Evolutionary conservation across 805 yeast species (phyloP).

Genomic region (Kodamaea leandrae): DNA sequence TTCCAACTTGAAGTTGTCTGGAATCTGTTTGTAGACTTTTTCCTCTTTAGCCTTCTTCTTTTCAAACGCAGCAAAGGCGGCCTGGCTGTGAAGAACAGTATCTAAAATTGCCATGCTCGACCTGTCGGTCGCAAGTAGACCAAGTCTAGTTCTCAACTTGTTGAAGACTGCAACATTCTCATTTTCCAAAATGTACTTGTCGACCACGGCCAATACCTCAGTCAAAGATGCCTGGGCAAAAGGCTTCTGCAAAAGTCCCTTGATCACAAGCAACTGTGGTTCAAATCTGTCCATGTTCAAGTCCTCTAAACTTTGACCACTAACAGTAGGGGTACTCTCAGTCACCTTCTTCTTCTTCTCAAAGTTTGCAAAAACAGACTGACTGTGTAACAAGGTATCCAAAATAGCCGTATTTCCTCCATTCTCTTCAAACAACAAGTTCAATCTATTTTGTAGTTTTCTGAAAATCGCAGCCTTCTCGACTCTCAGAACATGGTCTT

Average conservation of each 20-base stretch:
- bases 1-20: slow-evolving; percentile 33
- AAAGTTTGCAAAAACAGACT: slow-evolving; percentile 21
- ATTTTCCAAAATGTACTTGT: slow-evolving; percentile 14
- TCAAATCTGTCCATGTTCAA: slow-evolving; percentile 17
- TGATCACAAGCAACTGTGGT: slow-evolving; percentile 18
- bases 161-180: slow-evolving; percentile 12
- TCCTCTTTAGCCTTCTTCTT: slow-evolving; percentile 7
- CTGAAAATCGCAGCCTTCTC: slow-evolving; percentile 13
- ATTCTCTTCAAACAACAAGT: slow-evolving; percentile 42
- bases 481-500: slow-evolving; percentile 15
- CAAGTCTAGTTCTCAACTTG: slow-evolving; percentile 18
- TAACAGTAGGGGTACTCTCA: not conserved
- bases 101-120: slow-evolving; percentile 60
- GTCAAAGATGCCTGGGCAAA: slow-evolving; percentile 8
- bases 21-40: slow-evolving; percentile 14
- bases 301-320: slow-evolving; percentile 11
- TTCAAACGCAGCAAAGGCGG: slow-evolving; percentile 19
- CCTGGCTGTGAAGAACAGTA: slow-evolving; percentile 50
- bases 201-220: slow-evolving; percentile 14
- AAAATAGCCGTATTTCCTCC: slow-evolving; percentile 59
- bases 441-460: slow-evolving; percentile 17
- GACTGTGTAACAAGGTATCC: slow-evolving; percentile 54
- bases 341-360: slow-evolving; percentile 13
- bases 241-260: slow-evolving; percentile 8
- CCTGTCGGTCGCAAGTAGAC: slow-evolving; percentile 46